Base-by-base conservation (phyloP, 2,329 filamentous ascomycete species). In the Knoxdaviesia capensis region DNA sequence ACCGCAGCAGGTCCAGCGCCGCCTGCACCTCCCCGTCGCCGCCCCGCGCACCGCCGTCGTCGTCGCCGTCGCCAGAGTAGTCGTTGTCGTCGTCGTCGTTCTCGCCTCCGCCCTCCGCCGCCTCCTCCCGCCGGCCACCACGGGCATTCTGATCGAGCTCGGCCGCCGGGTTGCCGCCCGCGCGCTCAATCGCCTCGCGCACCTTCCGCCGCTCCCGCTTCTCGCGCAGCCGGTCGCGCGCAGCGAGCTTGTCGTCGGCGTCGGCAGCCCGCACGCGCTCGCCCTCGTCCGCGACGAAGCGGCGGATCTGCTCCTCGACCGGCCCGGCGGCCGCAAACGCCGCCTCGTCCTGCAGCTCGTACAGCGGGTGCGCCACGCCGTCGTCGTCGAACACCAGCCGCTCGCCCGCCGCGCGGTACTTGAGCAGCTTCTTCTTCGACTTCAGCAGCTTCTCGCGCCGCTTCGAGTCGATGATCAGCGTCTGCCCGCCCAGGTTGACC, bases 361-460 rank as follows among this genome's bases (percentile, higher is more conserved):
- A 94, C 9, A 92, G 58, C 47, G 82, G 74, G 57, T 90, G 86
- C 3, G 86, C 69, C 47, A 81, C 77, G 50, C 87, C 88, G 32
- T 94, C 85, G 39, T 94, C 87, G 60, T 96, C 88, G 56, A 88
- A 98, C 5, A 94, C 69, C 6, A 94, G 64, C 56, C 90, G 93
- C 36, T 74, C 78, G 8, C 84, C 81, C 54, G 80, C 81, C 54
- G 85, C 83, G 65, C 86, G 92, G 65, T 84, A 82, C 56, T 93
- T 90, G 54, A 85, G 71, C 49, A 94, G 72, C 59, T 92, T 82
- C 69, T 94, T 94, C 68, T 94, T 96, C 20, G 83, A 92, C 53
- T 80, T 80, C 49, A 96, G 72, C n/a, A 94, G 71, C 63, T 94
- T 96, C 61, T 94, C 88, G 50, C 86, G 79, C 29, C 90, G 84